Percentiles rank a stretch among this genome's conserved stretches.
These are phyloP conservation scores for Tanacetum coccineum DNA, from an alignment of 129 eudicot species.

Conservation along the genomic window DNA sequence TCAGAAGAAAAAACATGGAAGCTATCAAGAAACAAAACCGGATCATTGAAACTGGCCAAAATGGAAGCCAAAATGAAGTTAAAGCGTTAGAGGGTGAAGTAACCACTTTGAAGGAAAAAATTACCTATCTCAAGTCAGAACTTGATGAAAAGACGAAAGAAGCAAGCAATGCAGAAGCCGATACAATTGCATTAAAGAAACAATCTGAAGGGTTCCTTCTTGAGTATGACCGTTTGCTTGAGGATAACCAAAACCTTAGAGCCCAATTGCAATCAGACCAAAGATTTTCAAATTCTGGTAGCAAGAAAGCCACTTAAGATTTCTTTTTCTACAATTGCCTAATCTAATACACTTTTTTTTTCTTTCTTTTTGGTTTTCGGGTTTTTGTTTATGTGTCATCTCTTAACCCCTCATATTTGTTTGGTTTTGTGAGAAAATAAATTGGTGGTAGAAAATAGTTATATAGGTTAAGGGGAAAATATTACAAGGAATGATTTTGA, in stretches of 20 bases:
- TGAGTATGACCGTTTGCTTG: constrained; percentile 80
- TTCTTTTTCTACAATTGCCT: not conserved
- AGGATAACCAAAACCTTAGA: constrained; percentile 78
- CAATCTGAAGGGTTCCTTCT: constrained; percentile 90
- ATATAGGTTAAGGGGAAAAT: constrained; percentile 27
- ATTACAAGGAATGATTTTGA: constrained; percentile 32
- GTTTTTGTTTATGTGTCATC: constrained; percentile 1
- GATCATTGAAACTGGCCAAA: constrained; percentile 42
- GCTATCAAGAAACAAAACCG: constrained; percentile 63
- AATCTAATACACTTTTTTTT: constrained; percentile 13
- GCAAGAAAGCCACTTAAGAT: constrained; percentile 41
- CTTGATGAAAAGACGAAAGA: constrained; percentile 63
- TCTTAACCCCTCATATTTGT: constrained; percentile 17
- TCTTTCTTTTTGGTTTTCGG: constrained; percentile 14
- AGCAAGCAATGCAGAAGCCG: constrained; percentile 59
- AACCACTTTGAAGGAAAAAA: constrained; percentile 41
- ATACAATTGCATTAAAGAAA: constrained; percentile 61
- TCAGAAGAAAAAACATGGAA: constrained; percentile 75
- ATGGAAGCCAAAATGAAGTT: constrained; percentile 47
- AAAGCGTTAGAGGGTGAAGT: constrained; percentile 62
- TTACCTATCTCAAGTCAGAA: constrained; percentile 47
- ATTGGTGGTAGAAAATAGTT: constrained; percentile 24
- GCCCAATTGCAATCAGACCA: constrained; percentile 58
- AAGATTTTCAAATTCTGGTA: constrained; percentile 28
- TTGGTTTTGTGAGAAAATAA: constrained; percentile 18